A percentile compares a stretch with the other conserved stretches of the same genome.
Conservation (phyloP, 768 basidiomycete species). For the Tylopilus intermedius region DNA sequence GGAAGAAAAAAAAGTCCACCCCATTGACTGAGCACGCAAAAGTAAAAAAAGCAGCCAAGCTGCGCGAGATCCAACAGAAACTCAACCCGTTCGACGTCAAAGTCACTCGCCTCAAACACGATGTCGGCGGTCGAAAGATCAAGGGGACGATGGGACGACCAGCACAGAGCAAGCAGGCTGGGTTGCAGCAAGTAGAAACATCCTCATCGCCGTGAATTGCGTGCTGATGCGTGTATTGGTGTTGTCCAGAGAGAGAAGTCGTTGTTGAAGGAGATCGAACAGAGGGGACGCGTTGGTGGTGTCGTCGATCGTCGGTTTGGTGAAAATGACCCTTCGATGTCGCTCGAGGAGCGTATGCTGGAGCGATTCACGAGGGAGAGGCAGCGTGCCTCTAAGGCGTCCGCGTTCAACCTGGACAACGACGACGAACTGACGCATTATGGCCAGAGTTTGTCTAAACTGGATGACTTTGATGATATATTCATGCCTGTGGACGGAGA, state of each 20-base stretch:
- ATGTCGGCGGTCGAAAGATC: slow-evolving; percentile 83
- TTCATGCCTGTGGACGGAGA: slow-evolving; percentile 53
- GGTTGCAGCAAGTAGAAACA: slow-evolving; percentile 74
- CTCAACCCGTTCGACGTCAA: slow-evolving; percentile 94
- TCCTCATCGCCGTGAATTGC: not conserved
- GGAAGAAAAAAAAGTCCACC: slow-evolving; percentile 59
- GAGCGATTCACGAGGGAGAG: slow-evolving; percentile 92
- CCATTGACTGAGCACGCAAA: slow-evolving; percentile 67
- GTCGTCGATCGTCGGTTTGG: slow-evolving; percentile 94
- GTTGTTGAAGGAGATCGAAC: slow-evolving; percentile 74
- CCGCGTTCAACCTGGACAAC: slow-evolving; percentile 84
- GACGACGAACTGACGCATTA: slow-evolving; percentile 91
- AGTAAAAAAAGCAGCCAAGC: slow-evolving; percentile 71
- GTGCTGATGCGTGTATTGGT: slow-evolving; percentile 3
- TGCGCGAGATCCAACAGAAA: slow-evolving; percentile 77
- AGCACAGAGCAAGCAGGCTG: slow-evolving; percentile 83
- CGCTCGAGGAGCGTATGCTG: slow-evolving; percentile 94
- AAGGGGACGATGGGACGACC: slow-evolving; percentile 82
- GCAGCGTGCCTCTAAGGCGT: slow-evolving; percentile 70
- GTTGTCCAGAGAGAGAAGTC: slow-evolving; percentile 70
- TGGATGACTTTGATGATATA: slow-evolving; percentile 79
- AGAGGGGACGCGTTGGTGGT: slow-evolving; percentile 77
- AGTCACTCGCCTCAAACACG: slow-evolving; percentile 87
- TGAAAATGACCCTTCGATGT: slow-evolving; percentile 88
- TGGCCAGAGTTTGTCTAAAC: slow-evolving; percentile 77